These are phyloP conservation scores for Saccharomyces cerevisiae DNA, from an alignment of 805 yeast genomes.

Conservation along the genomic window DNA sequence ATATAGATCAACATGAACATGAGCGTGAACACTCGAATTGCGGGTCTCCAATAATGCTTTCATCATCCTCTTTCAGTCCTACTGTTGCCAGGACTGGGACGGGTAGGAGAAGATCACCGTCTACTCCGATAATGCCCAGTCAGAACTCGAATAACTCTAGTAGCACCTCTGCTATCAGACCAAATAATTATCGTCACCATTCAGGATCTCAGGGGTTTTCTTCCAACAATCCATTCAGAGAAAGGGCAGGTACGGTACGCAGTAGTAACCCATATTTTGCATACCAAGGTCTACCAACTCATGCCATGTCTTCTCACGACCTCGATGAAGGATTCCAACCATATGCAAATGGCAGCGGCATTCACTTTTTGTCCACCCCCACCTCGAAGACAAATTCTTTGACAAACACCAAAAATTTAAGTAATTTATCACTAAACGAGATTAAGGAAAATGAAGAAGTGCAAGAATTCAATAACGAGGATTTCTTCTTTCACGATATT, in stretches of 20 bases:
- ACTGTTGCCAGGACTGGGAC: not conserved
- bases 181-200: not conserved
- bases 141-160: conserved; percentile 1
- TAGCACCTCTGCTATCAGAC: not conserved
- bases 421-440: conserved; percentile 27
- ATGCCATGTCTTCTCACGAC: conserved; percentile 26
- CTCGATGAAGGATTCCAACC: conserved; percentile 3
- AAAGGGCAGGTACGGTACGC: conserved; percentile 4
- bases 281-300: conserved; percentile 54
- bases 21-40: not conserved
- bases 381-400: not conserved
- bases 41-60: not conserved
- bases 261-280: conserved; percentile 42
- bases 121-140: conserved; percentile 18
- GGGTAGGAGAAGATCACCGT: conserved; percentile 17
- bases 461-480: conserved; percentile 5
- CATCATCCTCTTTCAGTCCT: not conserved
- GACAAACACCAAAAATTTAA: conserved; percentile 13
- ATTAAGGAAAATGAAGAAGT: conserved; percentile 31
- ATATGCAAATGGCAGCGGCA: not conserved
- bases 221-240: conserved; percentile 10
- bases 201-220: not conserved
- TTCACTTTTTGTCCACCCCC: not conserved
- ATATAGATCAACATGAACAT: not conserved
- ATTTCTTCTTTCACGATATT: not conserved